Percentiles rank a stretch among this genome's conserved stretches.
Conservation (phyloP, 1,284 basidiomycete genomes). For the Papiliotrema nemorosa region DNA sequence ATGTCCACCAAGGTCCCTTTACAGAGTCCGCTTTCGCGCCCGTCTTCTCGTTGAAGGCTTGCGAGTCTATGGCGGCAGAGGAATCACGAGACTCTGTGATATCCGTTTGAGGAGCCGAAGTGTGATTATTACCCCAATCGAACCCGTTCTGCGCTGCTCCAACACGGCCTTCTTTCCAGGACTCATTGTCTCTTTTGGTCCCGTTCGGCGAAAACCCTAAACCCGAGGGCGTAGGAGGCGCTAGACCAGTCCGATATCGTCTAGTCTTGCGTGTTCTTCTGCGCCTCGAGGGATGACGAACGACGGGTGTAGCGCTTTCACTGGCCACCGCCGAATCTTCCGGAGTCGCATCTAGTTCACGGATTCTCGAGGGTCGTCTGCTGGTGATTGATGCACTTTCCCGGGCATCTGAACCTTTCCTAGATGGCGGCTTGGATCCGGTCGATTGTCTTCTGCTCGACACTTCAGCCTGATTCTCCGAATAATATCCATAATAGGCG, state of each 20-base stretch:
- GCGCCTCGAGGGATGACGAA: neutral
- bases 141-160: constrained; percentile 1
- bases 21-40: constrained; percentile 5
- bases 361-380: no score
- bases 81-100: no score
- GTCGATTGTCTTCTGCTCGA: neutral
- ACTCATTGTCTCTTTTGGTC: neutral
- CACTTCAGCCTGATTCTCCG: constrained; percentile 10
- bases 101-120: neutral
- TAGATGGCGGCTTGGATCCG: neutral
- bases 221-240: constrained; percentile 33
- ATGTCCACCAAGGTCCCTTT: constrained; percentile 6
- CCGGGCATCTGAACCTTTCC: no score
- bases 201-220: constrained; percentile 28
- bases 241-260: constrained; percentile 24
- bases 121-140: constrained; percentile 5
- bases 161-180: constrained; percentile 14
- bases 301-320: no score
- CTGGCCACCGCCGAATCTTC: neutral
- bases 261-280: constrained; percentile 12
- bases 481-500: constrained; percentile 34
- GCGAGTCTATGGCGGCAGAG: no score
- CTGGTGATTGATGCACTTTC: no score
- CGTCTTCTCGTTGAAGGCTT: no score
- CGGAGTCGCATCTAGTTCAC: neutral